phyloP scores from a whole-genome alignment of 2,329 filamentous ascomycete genomes.

The Clonostachys chloroleuca region DNA sequence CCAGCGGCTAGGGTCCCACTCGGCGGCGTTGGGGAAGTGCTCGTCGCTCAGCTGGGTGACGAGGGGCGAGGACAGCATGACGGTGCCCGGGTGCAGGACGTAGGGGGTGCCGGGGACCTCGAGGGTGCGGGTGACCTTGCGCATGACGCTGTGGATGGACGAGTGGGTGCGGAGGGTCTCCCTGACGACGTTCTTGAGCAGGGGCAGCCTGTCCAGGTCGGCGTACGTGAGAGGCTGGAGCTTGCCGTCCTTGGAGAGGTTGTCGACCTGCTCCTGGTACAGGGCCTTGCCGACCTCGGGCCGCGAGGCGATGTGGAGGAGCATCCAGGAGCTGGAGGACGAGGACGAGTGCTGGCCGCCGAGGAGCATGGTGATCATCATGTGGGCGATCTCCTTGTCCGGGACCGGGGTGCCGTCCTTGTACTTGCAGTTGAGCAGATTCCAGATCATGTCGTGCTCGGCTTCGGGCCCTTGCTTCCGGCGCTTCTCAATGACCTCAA shows the following conservation, averaged over 20 bases:
- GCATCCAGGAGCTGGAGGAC: conserved; percentile 72
- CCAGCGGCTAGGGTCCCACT: conserved; percentile 24
- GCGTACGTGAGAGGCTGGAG: conserved; percentile 55
- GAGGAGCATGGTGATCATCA: conserved; percentile 86
- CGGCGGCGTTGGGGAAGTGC: conserved; percentile 44
- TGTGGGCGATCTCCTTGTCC: conserved; percentile 74
- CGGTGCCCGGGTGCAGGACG: conserved; percentile 47
- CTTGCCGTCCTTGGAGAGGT: conserved; percentile 39
- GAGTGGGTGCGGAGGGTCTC: conserved; percentile 69
- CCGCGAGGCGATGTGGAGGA: conserved; percentile 66
- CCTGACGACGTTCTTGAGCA: conserved; percentile 62
- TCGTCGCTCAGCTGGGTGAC: conserved; percentile 42
- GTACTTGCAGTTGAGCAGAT: conserved; percentile 73
- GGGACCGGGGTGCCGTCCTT: conserved; percentile 66
- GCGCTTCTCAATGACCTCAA: conserved; percentile 64
- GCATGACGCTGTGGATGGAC: conserved; percentile 70
- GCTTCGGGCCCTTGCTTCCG: conserved; percentile 40
- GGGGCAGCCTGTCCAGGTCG: conserved; percentile 53
- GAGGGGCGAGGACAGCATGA: conserved; percentile 35
- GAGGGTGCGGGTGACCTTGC: conserved; percentile 66
- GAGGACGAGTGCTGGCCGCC: conserved; percentile 79
- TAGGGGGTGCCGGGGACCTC: conserved; percentile 51
- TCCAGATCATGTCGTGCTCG: conserved; percentile 69
- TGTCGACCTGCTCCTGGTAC: conserved; percentile 58
- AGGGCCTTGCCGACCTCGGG: conserved; percentile 69